Percentiles rank a stretch among this genome's conserved stretches.
Evolutionary conservation across 495 filamentous ascomycete genomes (phyloP).

Genomic region (Staphylotrichum longicolle): DNA sequence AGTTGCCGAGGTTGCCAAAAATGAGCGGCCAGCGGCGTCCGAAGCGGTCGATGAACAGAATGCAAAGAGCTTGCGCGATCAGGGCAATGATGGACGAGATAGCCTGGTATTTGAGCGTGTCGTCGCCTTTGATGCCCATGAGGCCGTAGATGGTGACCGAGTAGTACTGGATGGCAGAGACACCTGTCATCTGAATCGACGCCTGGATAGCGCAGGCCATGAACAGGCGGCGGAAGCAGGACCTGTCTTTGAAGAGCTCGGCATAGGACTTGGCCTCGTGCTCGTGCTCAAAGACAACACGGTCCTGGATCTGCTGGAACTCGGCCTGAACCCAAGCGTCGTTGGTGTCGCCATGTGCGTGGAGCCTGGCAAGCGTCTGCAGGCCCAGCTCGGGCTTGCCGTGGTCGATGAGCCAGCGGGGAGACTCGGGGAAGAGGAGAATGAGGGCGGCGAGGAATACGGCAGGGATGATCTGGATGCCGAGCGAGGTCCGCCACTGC

Average conservation of each 20-base stretch:
- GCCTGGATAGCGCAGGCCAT: constrained; percentile 12
- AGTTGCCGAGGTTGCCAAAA: constrained; percentile 15
- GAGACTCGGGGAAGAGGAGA: constrained; percentile 17
- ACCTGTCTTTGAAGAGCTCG: constrained; percentile 14
- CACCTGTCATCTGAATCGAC: constrained; percentile 15
- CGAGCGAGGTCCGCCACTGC: constrained; percentile 12
- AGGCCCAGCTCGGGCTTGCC: constrained; percentile 9
- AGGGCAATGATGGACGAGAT: constrained; percentile 17
- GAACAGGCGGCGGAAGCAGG: constrained; percentile 18
- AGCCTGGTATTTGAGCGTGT: constrained; percentile 19
- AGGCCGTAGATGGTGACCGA: constrained; percentile 18
- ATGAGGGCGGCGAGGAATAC: constrained; percentile 14
- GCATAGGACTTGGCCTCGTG: constrained; percentile 16
- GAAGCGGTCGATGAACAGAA: constrained; percentile 13
- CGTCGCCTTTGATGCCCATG: constrained; percentile 16
- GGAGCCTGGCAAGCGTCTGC: constrained; percentile 9
- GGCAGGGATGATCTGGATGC: constrained; percentile 16
- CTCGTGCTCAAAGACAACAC: constrained; percentile 6
- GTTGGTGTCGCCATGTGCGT: constrained; percentile 12
- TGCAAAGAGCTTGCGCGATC: constrained; percentile 12
- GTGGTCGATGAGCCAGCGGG: constrained; percentile 20
- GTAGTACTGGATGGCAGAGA: constrained; percentile 20
- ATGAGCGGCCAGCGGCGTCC: constrained; percentile 18
- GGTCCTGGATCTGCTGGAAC: constrained; percentile 11
- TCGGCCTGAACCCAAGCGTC: constrained; percentile 18